These are phyloP conservation scores for Cutaneotrichosporon sp. DNA, from an alignment of 1,284 basidiomycete species.

Conservation along the genomic window DNA sequence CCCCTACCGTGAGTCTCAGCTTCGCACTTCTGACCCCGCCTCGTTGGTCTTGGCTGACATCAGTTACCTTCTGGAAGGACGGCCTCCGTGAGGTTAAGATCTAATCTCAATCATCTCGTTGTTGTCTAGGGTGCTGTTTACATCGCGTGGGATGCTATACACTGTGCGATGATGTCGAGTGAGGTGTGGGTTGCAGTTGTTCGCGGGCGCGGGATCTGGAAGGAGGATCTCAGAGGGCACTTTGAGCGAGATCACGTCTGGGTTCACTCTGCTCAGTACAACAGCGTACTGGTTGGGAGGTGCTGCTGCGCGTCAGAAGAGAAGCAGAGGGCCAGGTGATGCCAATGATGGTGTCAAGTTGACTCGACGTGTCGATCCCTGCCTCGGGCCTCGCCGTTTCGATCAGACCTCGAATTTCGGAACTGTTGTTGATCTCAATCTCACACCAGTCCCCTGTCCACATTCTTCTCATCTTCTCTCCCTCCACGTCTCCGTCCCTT, in stretches of 20 bases:
- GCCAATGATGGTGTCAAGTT: too few relatives aligned
- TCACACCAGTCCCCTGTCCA: too few relatives aligned
- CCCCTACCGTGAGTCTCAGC: slow-evolving; percentile 48
- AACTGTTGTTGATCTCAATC: too few relatives aligned
- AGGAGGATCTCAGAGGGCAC: too few relatives aligned
- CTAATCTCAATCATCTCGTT: slow-evolving; percentile 17
- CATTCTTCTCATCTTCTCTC: too few relatives aligned
- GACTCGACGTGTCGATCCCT: background rate
- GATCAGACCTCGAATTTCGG: too few relatives aligned
- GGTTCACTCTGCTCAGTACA: too few relatives aligned
- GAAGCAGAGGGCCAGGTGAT: too few relatives aligned
- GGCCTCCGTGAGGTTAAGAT: slow-evolving; percentile 67
- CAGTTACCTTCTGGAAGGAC: slow-evolving; percentile 87
- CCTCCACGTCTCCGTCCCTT: background rate
- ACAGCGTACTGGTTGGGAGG: background rate
- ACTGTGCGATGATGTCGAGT: background rate
- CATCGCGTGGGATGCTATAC: slow-evolving; percentile 1
- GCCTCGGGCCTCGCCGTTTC: background rate
- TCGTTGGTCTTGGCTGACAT: background rate
- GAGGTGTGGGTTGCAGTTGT: background rate
- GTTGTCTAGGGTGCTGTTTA: background rate
- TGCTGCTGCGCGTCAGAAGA: background rate
- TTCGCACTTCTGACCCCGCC: background rate
- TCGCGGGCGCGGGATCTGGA: too few relatives aligned
- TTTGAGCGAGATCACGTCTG: background rate